Conservation (phyloP, 352 stramenopile genomes). For the Vaucheria bursata region DNA sequence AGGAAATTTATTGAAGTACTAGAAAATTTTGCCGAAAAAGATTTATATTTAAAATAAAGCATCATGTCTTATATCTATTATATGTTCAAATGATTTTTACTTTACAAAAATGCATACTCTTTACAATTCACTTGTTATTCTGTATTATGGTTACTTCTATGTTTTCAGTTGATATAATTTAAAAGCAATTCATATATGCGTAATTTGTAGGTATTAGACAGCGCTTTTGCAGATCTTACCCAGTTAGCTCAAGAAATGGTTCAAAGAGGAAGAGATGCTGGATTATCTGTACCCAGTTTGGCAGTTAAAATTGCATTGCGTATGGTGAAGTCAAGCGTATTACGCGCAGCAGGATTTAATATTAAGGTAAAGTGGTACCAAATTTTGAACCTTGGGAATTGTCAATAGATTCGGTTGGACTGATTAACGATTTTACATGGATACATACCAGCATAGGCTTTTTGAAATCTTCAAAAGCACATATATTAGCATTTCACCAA, state of each 20-base stretch:
- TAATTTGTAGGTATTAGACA: conserved; percentile 95
- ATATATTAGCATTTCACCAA: too few relatives aligned
- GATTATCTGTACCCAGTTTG: conserved; percentile 25
- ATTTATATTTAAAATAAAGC: too few relatives aligned
- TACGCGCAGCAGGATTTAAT: conserved; percentile 70
- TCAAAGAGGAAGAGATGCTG: conserved; percentile 72
- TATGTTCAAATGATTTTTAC: too few relatives aligned
- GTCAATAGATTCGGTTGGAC: conserved; percentile 76
- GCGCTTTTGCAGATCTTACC: conserved; percentile 87
- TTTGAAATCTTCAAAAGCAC: too few relatives aligned
- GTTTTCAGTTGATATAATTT: too few relatives aligned
- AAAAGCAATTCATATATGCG: too few relatives aligned
- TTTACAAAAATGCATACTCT: not conserved
- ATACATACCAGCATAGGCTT: too few relatives aligned
- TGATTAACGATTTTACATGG: too few relatives aligned
- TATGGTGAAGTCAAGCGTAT: conserved; percentile 77
- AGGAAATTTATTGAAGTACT: too few relatives aligned
- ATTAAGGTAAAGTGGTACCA: conserved; percentile 51
- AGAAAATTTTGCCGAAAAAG: too few relatives aligned
- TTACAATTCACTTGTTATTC: not conserved
- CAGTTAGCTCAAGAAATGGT: conserved; percentile 93
- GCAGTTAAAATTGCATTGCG: conserved; percentile 51
- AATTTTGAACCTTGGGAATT: conserved; percentile 63
- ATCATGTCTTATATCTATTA: too few relatives aligned
- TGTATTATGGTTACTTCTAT: too few relatives aligned